phyloP scores from a whole-genome alignment of 257 asterid species.

The Solanum okadae region DNA sequence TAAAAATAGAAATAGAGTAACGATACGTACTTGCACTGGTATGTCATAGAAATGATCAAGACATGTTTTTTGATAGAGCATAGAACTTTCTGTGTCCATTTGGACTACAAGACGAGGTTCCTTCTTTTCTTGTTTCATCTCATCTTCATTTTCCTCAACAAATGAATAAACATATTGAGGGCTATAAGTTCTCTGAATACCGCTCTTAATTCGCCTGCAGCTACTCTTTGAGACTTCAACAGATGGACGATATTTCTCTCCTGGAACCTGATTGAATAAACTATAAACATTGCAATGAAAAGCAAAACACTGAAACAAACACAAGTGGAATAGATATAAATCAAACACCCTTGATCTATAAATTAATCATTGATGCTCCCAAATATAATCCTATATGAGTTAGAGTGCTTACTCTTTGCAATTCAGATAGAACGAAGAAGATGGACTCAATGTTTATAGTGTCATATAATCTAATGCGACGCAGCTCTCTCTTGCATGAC shows the following conservation, averaged over 20 bases:
- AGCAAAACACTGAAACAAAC: background rate
- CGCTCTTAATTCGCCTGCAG: conserved; percentile 44
- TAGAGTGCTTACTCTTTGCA: conserved; percentile 38
- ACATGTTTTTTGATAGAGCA: conserved; percentile 57
- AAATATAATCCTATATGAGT: no score
- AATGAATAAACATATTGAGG: conserved; percentile 57
- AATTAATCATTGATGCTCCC: no score
- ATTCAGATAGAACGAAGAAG: conserved; percentile 48
- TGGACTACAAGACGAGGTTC: conserved; percentile 65
- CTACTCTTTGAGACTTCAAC: conserved; percentile 52
- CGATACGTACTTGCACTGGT: conserved; percentile 44
- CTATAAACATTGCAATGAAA: background rate
- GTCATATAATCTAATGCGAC: conserved; percentile 60
- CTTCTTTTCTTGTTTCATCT: conserved; percentile 9
- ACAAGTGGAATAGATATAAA: background rate
- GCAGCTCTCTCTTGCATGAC: conserved; percentile 47
- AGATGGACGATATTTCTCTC: conserved; percentile 45
- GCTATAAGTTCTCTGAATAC: conserved; percentile 27
- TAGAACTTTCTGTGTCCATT: conserved; percentile 79
- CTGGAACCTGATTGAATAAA: conserved; percentile 34
- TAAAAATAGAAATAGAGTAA: background rate
- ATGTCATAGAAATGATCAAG: conserved; percentile 53
- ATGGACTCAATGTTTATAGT: conserved; percentile 33
- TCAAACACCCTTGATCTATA: background rate
- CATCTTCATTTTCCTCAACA: conserved; percentile 41